Base-by-base conservation (phyloP, 257 asterid genomes). In the Leptodermis oblonga region DNA sequence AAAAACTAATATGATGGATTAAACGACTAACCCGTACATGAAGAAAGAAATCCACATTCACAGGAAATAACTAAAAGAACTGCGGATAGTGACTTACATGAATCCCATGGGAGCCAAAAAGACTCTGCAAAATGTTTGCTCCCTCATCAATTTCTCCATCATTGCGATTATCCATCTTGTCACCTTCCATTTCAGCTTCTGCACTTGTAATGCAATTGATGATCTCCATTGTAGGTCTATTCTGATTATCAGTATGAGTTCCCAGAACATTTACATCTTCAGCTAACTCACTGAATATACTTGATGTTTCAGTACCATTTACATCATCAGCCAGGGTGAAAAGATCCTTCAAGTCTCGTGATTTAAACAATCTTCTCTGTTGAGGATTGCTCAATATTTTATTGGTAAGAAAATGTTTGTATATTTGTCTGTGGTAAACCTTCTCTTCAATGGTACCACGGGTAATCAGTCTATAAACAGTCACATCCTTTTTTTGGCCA, bases 361-460 rank as follows among this genome's bases (percentile, higher is more conserved):
- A 84, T 85, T 87, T 94, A 77, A 94, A 94, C 80, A 94, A 86
- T 83, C 99, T 85, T 85, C 87, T 85, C 87, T 94, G 97, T 74
- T 89, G 97, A 8, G 99, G 99, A 82, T 94, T 94, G 82, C 88
- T 82, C 84, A 94, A 79, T 76, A 94, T 94, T 83, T 91, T 94
- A 78, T 88, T 91, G 78, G 99, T 94, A 45, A 94, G 96, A 45
- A 89, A 94, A 80, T 91, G 97, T 80, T 94, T 94, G 81, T 90
- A 94, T 69, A 94, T 94, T 85, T 94, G 97, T 69, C 99, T 81
- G 79, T 94, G 99, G 80, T 94, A 94, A 74, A 94, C 96, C 85
- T 94, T 94, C 92, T 94, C 99, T 78, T 94, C 99, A 70, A 94
- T 94, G 56, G 99, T 91, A 77, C 99, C 99, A 66, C 96, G 90